Base-by-base conservation (phyloP, 23 red algal species). In the Gracilaria domingensis region DNA sequence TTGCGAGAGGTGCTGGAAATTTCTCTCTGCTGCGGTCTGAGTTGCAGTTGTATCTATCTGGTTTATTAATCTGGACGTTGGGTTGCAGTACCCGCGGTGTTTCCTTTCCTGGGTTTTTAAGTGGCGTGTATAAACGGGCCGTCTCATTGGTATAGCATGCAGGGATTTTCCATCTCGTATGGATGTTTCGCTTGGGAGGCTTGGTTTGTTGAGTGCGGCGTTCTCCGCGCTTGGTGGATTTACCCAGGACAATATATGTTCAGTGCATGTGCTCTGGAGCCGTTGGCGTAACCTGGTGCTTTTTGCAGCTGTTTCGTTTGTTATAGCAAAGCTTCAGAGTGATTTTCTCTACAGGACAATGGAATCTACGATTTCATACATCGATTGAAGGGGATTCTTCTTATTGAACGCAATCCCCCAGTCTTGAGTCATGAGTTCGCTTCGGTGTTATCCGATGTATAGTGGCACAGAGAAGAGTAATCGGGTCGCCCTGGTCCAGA, bases 331-430 rank as follows among this genome's bases (percentile, higher is more conserved):
- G 66, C 58, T 85, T 11, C 45, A 79, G 9, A 74, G 72, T 18
- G 95, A 98, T 42, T 60, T 82, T 81, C 60, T 98, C 24, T 83
- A 85, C 24, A 37, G n/a, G 42, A 35, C 66, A 79, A 24, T n/a
- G 83, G 90, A 30, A 91, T 98, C 28, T 98, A 94, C 44, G 95
- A 94, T 60, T 37, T 90, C 4, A n/a, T 91, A 98, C 32, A 92
- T 98, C 45, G 79, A 69, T 74, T 98, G 50, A 91, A 93, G 76
- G 90, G 91, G 53, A 98, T 98, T 32, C 95, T 94, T 72, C 40
- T 79, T 98, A 25, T 70, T 53, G 14, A 76, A n/a, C 44, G 53
- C n/a, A 14, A 61, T 88, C 3, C 81, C 89, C 0, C 35, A 82
- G 30, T n/a, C 89, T 91, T 60, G 84, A 96, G 28, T 49, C 87